phyloP scores from a whole-genome alignment of 441 rosid genomes.

The Erysimum pusillum region DNA sequence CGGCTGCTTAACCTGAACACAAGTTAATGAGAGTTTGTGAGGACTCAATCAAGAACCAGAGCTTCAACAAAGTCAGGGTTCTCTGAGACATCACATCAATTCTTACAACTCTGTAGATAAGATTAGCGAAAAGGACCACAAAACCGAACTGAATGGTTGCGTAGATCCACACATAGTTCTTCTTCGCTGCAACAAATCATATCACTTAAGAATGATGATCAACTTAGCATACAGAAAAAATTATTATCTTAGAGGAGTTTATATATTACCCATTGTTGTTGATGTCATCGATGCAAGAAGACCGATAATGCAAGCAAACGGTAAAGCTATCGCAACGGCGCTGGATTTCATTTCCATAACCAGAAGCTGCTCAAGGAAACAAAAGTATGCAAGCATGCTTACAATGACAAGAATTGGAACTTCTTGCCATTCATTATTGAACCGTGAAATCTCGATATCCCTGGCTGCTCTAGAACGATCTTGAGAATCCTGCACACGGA shows the following conservation, averaged over 20 bases:
- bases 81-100: conserved; percentile 8
- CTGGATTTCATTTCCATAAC: conserved; percentile 72
- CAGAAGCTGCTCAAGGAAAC: conserved; percentile 93
- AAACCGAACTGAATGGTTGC: conserved; percentile 75
- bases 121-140: conserved; percentile 80
- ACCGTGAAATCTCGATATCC: conserved; percentile 17
- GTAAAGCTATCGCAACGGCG: conserved; percentile 90
- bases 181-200: conserved; percentile 60
- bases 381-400: conserved; percentile 94
- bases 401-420: conserved; percentile 85
- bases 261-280: conserved; percentile 83
- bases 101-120: conserved; percentile 77
- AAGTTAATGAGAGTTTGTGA: conserved; percentile 11
- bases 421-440: conserved; percentile 89
- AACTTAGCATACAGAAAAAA: not conserved
- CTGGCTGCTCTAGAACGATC: conserved; percentile 28
- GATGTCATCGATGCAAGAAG: conserved; percentile 85
- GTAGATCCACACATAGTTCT: conserved; percentile 82
- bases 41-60: conserved; percentile 16
- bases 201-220: not conserved
- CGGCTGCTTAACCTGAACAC: conserved; percentile 62
- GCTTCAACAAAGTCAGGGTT: not conserved
- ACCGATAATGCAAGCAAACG: conserved; percentile 88
- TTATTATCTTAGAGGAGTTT: not conserved
- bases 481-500: conserved; percentile 66